Percentiles rank a stretch among this genome's conserved stretches.
Evolutionary conservation across 2,329 filamentous ascomycete genomes (phyloP).

Genomic region (Cordyceps cicadae): DNA sequence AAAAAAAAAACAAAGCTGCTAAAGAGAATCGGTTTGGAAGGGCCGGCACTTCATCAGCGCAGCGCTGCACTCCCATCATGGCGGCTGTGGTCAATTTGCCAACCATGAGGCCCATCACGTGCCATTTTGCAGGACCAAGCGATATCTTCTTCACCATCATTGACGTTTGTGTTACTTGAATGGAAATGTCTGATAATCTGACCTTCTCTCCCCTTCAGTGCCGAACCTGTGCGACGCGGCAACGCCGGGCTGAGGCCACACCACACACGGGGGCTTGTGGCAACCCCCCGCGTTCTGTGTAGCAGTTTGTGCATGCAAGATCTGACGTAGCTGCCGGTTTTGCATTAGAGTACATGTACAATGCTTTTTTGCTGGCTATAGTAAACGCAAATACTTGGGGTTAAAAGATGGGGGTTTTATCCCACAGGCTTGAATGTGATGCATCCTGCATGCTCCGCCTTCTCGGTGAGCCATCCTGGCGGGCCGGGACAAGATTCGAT

Average conservation of each 20-base stretch:
- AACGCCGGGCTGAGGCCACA: constrained; percentile 6
- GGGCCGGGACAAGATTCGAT: background rate
- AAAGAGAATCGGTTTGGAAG: background rate
- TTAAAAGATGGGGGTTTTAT: background rate
- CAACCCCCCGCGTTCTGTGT: constrained; percentile 3
- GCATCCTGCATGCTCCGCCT: background rate
- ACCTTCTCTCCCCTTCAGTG: background rate
- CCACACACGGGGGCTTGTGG: background rate
- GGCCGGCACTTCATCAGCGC: background rate
- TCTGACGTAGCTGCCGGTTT: background rate
- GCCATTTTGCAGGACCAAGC: background rate
- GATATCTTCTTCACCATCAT: background rate
- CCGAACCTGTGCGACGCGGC: background rate
- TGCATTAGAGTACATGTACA: background rate
- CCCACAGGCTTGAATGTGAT: background rate
- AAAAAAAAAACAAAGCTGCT: background rate
- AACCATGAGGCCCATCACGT: background rate
- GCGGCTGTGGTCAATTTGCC: no score
- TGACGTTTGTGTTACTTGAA: background rate
- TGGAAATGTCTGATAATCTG: background rate
- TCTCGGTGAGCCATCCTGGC: background rate
- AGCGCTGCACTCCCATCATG: background rate
- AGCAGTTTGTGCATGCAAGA: constrained; percentile 2
- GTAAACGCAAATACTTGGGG: background rate
- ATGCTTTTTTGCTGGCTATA: background rate